Evolutionary conservation across 1,284 basidiomycete species (phyloP).

Genomic region (Tilletiaria anomala): DNA sequence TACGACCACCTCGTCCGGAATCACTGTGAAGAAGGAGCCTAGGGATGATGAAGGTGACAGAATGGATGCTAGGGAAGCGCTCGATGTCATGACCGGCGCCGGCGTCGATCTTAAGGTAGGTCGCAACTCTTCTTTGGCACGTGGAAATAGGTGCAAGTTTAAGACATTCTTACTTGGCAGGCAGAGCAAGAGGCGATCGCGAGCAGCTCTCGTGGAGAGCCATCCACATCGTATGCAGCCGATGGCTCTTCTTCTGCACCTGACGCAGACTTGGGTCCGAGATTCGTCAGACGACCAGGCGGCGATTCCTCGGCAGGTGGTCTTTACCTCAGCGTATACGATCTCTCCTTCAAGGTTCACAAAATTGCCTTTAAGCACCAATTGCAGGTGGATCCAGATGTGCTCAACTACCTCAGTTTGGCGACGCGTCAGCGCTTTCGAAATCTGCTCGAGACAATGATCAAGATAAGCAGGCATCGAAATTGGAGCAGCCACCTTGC

Average conservation of each 20-base stretch:
- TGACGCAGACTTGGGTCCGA: neutral
- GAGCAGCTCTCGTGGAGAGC: conserved; percentile 4
- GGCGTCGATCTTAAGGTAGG: conserved; percentile 24
- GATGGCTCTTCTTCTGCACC: neutral
- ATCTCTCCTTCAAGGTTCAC: conserved; percentile 27
- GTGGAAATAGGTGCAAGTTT: too few species aligned
- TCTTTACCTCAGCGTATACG: conserved; percentile 24
- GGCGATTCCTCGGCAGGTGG: neutral
- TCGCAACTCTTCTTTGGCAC: neutral
- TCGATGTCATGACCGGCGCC: conserved; percentile 28
- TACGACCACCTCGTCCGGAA: too few species aligned
- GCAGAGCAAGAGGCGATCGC: conserved; percentile 32
- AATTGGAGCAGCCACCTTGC: conserved; percentile 12
- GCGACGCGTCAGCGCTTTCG: conserved; percentile 29
- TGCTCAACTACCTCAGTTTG: conserved; percentile 33
- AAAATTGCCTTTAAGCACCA: conserved; percentile 18
- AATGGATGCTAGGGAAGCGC: neutral
- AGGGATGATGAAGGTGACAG: too few species aligned
- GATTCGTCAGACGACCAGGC: neutral
- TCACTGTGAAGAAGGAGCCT: too few species aligned
- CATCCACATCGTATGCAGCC: neutral
- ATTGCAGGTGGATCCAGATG: conserved; percentile 29
- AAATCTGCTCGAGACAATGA: conserved; percentile 34
- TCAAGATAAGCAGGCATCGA: conserved; percentile 30
- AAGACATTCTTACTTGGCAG: conserved; percentile 2